Evolutionary conservation across 148 eudicot genomes (phyloP).

Genomic region (Arctostaphylos glauca): DNA sequence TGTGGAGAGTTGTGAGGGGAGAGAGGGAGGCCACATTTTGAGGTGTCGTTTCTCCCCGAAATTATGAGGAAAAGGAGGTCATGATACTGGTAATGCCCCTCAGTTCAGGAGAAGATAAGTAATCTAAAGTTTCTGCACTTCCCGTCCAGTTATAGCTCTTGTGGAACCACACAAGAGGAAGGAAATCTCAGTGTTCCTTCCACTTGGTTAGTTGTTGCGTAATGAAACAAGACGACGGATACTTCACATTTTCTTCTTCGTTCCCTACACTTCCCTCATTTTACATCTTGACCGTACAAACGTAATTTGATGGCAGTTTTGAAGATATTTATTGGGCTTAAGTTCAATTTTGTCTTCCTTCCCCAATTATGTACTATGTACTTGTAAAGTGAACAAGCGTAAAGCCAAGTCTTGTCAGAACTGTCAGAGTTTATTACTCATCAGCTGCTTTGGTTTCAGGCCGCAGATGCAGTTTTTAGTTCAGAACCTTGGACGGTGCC

Average conservation of each 20-base stretch:
- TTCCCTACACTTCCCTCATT: not conserved
- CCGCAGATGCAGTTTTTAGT: conserved; percentile 7
- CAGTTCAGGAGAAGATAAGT: not conserved
- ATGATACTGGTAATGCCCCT: not conserved
- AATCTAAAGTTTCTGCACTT: not conserved
- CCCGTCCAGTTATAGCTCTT: not conserved
- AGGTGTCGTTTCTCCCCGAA: not conserved
- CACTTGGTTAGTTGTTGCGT: not conserved
- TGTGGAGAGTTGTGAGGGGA: not conserved
- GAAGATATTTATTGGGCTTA: not conserved
- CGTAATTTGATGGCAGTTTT: not conserved
- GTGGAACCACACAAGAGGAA: not conserved
- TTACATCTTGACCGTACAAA: not conserved
- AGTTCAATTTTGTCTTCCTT: not conserved
- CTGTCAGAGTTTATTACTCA: conserved; percentile 7
- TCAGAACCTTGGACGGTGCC: conserved; percentile 23
- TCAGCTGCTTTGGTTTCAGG: conserved; percentile 2
- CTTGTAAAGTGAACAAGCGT: not conserved
- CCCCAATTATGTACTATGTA: not conserved
- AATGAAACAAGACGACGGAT: not conserved
- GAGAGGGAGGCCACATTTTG: not conserved
- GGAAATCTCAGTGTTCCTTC: not conserved
- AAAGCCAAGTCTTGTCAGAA: not conserved
- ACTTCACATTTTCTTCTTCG: not conserved
- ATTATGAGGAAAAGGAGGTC: not conserved